phyloP scores from a whole-genome alignment of 106 monocot genomes.

The Phalaenopsis equestris region DNA sequence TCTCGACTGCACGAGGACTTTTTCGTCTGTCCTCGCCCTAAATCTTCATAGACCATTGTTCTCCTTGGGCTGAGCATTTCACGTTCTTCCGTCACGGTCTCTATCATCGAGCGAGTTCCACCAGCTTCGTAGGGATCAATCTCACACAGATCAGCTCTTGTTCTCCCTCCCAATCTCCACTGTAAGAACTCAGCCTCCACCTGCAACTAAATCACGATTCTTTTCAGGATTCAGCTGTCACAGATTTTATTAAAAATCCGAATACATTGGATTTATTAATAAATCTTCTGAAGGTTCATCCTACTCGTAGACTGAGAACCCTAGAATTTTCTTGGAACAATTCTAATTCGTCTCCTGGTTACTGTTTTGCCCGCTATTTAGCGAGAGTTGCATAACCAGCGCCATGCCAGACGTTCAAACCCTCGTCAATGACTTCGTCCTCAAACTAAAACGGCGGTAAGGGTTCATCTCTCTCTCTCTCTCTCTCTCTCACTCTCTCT shows the following conservation, averaged over 20 bases:
- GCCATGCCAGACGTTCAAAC: slow-evolving; percentile 87
- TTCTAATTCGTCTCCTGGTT: neutral
- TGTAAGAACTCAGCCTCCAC: too few relatives aligned
- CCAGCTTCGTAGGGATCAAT: neutral
- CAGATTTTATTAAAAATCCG: too few relatives aligned
- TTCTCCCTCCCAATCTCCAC: too few relatives aligned
- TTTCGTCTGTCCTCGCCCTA: neutral
- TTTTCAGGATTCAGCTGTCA: too few relatives aligned
- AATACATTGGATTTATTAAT: too few relatives aligned
- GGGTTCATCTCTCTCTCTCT: neutral
- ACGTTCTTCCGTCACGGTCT: neutral
- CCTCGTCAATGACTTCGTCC: slow-evolving; percentile 72
- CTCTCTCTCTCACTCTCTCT: neutral
- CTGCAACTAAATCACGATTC: too few relatives aligned
- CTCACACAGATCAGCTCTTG: too few relatives aligned
- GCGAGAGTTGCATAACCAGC: neutral
- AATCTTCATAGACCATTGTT: neutral
- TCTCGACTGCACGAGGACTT: neutral
- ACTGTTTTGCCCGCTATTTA: neutral
- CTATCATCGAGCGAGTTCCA: neutral
- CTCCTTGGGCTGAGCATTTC: neutral
- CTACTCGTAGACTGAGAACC: neutral
- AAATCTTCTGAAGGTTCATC: neutral
- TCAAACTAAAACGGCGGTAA: slow-evolving; percentile 74
- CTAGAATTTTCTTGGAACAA: neutral